Percentiles rank a stretch among this genome's conserved stretches.
These are phyloP conservation scores for Acer saccharum DNA, from an alignment of 345 rosid genomes.

Conservation along the genomic window DNA sequence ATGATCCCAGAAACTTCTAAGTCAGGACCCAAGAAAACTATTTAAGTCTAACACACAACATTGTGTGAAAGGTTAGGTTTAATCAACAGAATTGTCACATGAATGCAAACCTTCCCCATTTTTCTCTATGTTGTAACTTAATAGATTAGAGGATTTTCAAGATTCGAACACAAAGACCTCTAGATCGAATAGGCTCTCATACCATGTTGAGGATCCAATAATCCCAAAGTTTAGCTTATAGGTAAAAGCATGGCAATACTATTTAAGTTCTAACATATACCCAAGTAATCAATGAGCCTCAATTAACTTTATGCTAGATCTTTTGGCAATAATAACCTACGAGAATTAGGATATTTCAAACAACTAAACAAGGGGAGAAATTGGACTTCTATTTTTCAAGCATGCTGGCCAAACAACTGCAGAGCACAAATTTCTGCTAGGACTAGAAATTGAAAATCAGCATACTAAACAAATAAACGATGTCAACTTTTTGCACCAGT, in stretches of 20 bases:
- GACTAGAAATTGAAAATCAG: neutral
- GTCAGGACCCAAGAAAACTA: neutral
- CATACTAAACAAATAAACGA: neutral
- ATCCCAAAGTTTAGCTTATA: neutral
- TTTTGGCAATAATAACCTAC: conserved; percentile 1
- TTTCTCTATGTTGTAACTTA: neutral
- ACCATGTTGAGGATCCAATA: neutral
- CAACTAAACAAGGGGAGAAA: neutral
- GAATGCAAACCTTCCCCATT: neutral
- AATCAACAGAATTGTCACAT: neutral
- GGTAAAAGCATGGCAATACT: neutral
- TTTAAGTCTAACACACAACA: neutral
- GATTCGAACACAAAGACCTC: neutral
- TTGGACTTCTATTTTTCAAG: neutral
- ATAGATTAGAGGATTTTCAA: neutral
- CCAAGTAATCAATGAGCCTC: neutral
- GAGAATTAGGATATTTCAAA: neutral
- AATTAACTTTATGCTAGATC: neutral
- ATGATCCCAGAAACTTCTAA: neutral
- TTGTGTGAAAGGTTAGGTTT: neutral
- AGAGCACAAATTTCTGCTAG: conserved; percentile 4
- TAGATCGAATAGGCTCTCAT: neutral
- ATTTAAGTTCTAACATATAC: neutral
- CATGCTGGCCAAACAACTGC: neutral
- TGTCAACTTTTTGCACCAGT: neutral